phyloP scores from a whole-genome alignment of 495 filamentous ascomycete genomes.

The Corynascus novoguineensis region DNA sequence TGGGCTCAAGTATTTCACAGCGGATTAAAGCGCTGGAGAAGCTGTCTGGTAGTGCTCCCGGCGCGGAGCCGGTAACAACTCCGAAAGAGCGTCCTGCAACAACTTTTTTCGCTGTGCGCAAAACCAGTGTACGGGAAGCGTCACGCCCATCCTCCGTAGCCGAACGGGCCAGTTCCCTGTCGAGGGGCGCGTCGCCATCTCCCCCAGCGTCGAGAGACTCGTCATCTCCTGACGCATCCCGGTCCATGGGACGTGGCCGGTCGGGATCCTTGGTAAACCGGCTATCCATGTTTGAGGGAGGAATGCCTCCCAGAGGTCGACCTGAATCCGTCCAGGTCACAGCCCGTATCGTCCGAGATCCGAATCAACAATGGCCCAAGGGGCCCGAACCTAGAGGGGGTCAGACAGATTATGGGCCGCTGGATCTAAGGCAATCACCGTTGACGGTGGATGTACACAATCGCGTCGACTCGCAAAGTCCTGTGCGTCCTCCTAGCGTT shows the following conservation, averaged over 20 bases:
- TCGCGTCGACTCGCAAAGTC: conserved; percentile 26
- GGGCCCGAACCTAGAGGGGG: conserved; percentile 38
- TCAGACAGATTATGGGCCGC: conserved; percentile 37
- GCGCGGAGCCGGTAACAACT: conserved; percentile 17
- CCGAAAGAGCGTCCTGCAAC: conserved; percentile 34
- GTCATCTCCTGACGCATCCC: conserved; percentile 36
- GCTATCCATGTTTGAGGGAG: conserved; percentile 44
- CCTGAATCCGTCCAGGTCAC: conserved; percentile 75
- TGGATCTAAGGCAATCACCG: conserved; percentile 66
- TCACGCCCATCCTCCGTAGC: conserved; percentile 44
- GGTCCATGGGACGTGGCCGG: conserved; percentile 28
- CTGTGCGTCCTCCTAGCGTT: conserved; percentile 18
- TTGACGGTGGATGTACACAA: conserved; percentile 65
- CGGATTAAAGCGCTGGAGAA: conserved; percentile 84
- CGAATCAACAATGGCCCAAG: conserved; percentile 40
- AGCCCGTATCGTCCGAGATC: conserved; percentile 66
- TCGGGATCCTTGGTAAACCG: conserved; percentile 43
- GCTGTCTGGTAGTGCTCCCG: conserved; percentile 46
- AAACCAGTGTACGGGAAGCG: conserved; percentile 35
- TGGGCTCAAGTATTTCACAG: conserved; percentile 82
- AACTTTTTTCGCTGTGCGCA: conserved; percentile 51
- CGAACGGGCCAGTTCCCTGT: conserved; percentile 39
- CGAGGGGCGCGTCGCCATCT: conserved; percentile 30
- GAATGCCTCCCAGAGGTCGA: conserved; percentile 37
- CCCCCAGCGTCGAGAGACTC: conserved; percentile 41